These are phyloP conservation scores for Colletotrichum nymphaeae DNA, from an alignment of 2,329 filamentous ascomycete species.

Conservation along the genomic window DNA sequence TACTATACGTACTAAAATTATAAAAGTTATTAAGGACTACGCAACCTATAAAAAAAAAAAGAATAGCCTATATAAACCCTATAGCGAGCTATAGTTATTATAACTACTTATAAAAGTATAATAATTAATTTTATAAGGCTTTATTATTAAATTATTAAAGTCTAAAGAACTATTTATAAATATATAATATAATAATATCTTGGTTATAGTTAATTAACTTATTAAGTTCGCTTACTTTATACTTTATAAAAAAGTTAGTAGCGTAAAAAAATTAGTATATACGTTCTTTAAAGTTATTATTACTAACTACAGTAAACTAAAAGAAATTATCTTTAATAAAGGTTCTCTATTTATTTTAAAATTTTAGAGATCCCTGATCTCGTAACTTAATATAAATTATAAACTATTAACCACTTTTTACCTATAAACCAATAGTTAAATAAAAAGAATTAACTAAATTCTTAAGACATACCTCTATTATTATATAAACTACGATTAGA, in stretches of 20 bases:
- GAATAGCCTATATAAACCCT: fast-evolving
- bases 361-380: too few species aligned
- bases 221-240: background rate
- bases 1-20: fast-evolving
- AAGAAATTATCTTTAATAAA: background rate
- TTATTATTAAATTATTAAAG: too few species aligned
- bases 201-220: background rate
- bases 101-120: too few species aligned
- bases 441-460: background rate
- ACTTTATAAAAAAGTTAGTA: background rate
- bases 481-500: background rate
- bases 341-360: too few species aligned
- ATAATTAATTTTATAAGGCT: too few species aligned
- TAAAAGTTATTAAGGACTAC: fast-evolving
- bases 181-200: background rate
- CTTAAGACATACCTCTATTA: fast-evolving
- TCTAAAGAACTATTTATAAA: background rate
- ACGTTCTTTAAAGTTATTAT: fast-evolving
- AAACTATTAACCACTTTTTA: background rate
- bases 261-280: background rate
- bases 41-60: too few species aligned
- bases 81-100: too few species aligned
- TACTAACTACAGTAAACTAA: fast-evolving
- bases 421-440: fast-evolving
- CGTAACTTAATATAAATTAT: background rate